Evolutionary conservation across 208 protist genomes (phyloP).

Genomic region (Zelonia costaricensis): DNA sequence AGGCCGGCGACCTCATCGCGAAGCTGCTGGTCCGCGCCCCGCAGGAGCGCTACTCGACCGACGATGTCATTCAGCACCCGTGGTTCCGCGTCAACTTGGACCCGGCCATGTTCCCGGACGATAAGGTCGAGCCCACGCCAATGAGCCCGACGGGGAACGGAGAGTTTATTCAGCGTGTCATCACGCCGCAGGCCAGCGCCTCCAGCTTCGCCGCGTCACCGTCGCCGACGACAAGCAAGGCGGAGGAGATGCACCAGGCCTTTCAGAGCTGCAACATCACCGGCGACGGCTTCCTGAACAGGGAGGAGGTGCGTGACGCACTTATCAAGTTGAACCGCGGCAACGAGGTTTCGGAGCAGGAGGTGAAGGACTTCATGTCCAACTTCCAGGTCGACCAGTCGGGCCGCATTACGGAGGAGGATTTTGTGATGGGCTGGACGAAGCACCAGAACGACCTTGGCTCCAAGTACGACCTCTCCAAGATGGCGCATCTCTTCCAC

Average conservation of each 20-base stretch:
- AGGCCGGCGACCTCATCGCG: slow-evolving; percentile 75
- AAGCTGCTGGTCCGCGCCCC: slow-evolving; percentile 75
- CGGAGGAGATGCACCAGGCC: slow-evolving; percentile 65
- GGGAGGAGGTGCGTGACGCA: slow-evolving; percentile 82
- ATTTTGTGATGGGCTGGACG: slow-evolving; percentile 85
- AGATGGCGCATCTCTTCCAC: slow-evolving; percentile 83
- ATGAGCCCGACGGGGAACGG: slow-evolving; percentile 32
- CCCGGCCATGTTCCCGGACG: slow-evolving; percentile 59
- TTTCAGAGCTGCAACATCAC: slow-evolving; percentile 82
- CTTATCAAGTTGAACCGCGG: slow-evolving; percentile 88
- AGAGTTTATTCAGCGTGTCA: slow-evolving; percentile 69
- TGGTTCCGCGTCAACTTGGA: slow-evolving; percentile 87
- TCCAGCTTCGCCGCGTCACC: slow-evolving; percentile 19
- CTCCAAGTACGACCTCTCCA: slow-evolving; percentile 77
- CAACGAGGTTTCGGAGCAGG: slow-evolving; percentile 54
- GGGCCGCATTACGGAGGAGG: slow-evolving; percentile 84
- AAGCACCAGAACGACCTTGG: slow-evolving; percentile 75
- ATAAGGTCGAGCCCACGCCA: slow-evolving; percentile 27
- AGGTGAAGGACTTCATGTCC: slow-evolving; percentile 79
- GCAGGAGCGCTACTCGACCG: slow-evolving; percentile 58
- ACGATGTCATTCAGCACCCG: slow-evolving; percentile 74
- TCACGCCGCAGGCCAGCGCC: slow-evolving; percentile 44
- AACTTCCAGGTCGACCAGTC: slow-evolving; percentile 77
- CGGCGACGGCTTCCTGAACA: slow-evolving; percentile 76
- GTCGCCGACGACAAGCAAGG: slow-evolving; percentile 40